These are phyloP conservation scores for Pyrus bretschneideri DNA, from an alignment of 306 rosid genomes.

Conservation along the genomic window DNA sequence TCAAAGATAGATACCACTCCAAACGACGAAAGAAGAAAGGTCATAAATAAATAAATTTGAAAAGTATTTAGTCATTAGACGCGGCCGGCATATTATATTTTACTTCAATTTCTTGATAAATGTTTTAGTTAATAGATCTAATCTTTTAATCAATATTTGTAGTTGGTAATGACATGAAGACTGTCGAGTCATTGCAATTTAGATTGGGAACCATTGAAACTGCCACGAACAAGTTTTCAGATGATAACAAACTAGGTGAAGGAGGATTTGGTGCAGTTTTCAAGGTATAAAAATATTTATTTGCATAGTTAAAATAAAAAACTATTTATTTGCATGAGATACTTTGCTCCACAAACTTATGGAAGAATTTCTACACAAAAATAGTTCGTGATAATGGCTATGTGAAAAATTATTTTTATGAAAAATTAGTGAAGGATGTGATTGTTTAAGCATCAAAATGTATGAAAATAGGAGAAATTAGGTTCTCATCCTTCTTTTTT, in stretches of 20 bases:
- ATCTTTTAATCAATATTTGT: not conserved
- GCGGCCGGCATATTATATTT: not conserved
- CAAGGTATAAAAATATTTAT: slow-evolving; percentile 22
- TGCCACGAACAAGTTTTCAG: slow-evolving; percentile 40
- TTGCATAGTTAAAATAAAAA: not conserved
- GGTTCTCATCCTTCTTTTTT: too few species aligned
- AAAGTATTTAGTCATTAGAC: not conserved
- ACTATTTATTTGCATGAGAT: too few species aligned
- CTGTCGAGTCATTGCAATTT: slow-evolving; percentile 34
- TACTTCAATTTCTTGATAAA: not conserved
- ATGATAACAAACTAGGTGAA: slow-evolving; percentile 1
- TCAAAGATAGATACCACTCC: not conserved
- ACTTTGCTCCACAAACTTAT: too few species aligned
- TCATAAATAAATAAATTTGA: not conserved
- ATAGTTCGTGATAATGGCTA: too few species aligned
- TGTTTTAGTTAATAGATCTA: not conserved
- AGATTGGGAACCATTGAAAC: slow-evolving; percentile 29
- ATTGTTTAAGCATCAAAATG: too few species aligned
- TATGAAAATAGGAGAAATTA: too few species aligned
- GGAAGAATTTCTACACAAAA: rapidly evolving
- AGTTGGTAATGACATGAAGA: not conserved
- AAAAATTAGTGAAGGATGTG: too few species aligned
- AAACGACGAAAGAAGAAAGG: not conserved
- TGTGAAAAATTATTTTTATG: too few species aligned
- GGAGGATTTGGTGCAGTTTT: slow-evolving; percentile 59